phyloP scores from a whole-genome alignment of 257 asterid genomes.

The Nicotiana tabacum region DNA sequence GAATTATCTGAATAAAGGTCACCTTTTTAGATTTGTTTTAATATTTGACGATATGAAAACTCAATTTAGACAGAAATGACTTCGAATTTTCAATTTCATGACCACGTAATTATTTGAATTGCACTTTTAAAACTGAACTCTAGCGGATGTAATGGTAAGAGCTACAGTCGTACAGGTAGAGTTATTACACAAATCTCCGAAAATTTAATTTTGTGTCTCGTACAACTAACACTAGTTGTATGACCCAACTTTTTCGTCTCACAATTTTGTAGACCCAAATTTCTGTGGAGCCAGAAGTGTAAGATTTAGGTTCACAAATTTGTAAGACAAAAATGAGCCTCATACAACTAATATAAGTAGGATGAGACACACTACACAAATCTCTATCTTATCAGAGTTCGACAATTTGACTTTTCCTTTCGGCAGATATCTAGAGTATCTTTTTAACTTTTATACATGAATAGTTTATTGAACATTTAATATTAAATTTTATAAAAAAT shows the following conservation, averaged over 20 bases:
- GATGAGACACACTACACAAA: neutral
- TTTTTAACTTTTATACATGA: neutral
- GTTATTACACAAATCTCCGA: neutral
- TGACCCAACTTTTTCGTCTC: too few species aligned
- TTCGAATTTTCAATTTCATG: neutral
- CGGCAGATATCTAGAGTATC: neutral
- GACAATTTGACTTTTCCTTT: neutral
- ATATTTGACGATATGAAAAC: neutral
- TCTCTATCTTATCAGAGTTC: neutral
- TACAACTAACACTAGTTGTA: too few species aligned
- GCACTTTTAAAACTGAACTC: neutral
- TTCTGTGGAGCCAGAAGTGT: too few species aligned
- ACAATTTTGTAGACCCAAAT: too few species aligned
- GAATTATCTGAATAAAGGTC: neutral
- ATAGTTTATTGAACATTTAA: neutral
- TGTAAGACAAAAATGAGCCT: too few species aligned
- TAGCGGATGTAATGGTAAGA: neutral
- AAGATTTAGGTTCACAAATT: too few species aligned
- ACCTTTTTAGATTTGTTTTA: too few species aligned
- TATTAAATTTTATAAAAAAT: neutral
- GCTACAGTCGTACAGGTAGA: neutral
- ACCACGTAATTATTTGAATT: neutral
- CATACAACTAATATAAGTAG: too few species aligned
- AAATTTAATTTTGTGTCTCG: too few species aligned
- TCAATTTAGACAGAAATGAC: neutral